These are phyloP conservation scores for Cicer arietinum DNA, from an alignment of 306 rosid species.

Conservation along the genomic window DNA sequence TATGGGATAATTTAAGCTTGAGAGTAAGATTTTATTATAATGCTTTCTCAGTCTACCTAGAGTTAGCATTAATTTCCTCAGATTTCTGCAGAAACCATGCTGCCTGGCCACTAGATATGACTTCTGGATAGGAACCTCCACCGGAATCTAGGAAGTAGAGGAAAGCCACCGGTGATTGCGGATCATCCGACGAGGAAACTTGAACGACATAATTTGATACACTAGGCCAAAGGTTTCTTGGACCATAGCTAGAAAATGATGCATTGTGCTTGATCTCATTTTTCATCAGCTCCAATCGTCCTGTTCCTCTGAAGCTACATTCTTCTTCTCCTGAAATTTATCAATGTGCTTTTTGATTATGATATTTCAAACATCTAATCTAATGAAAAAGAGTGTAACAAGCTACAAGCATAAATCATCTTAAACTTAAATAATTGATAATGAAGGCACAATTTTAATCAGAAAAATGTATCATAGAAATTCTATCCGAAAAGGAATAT, in stretches of 20 bases:
- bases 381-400: slow-evolving; percentile 17
- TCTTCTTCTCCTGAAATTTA: slow-evolving; percentile 52
- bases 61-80: slow-evolving; percentile 61
- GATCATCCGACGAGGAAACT: slow-evolving; percentile 55
- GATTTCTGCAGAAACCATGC: slow-evolving; percentile 71
- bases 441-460: slow-evolving; percentile 24
- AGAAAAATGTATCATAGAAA: slow-evolving; percentile 11
- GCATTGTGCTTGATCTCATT: slow-evolving; percentile 56
- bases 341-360: slow-evolving; percentile 1
- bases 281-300: slow-evolving; percentile 63
- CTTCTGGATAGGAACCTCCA: slow-evolving; percentile 88
- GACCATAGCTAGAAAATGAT: slow-evolving; percentile 68
- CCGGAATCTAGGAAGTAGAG: slow-evolving; percentile 90
- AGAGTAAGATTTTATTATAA: background rate
- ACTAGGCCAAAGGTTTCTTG: slow-evolving; percentile 82
- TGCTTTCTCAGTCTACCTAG: slow-evolving; percentile 54
- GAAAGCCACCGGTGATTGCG: slow-evolving; percentile 60
- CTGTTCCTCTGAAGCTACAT: slow-evolving; percentile 80
- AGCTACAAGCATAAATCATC: background rate
- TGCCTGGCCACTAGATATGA: slow-evolving; percentile 70
- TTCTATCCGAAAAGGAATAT: slow-evolving; percentile 8
- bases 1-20: slow-evolving; percentile 4
- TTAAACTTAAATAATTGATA: slow-evolving; percentile 27
- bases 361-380: slow-evolving; percentile 29
- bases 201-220: slow-evolving; percentile 74